phyloP scores from a whole-genome alignment of 2,329 filamentous ascomycete species.

The Diaporthe humulicola region DNA sequence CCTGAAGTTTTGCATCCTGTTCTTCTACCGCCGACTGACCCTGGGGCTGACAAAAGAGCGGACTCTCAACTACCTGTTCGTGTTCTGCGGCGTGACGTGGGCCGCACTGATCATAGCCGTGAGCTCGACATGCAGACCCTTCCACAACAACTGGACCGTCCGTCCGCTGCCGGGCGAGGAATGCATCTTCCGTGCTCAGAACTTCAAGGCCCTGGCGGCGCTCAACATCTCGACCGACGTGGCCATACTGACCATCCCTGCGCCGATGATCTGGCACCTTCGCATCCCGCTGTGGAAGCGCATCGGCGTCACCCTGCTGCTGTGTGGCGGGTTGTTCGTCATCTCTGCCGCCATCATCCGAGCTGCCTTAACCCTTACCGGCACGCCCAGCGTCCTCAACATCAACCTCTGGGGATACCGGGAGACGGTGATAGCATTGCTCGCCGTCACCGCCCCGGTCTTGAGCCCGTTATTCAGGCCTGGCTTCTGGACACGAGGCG shows the following conservation, averaged over 20 bases:
- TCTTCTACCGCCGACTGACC: slow-evolving; percentile 29
- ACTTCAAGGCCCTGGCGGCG: slow-evolving; percentile 31
- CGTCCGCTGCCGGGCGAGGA: slow-evolving; percentile 5
- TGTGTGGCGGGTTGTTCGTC: slow-evolving; percentile 46
- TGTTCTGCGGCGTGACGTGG: slow-evolving; percentile 10
- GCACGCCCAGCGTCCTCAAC: slow-evolving; percentile 44
- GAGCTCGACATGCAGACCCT: slow-evolving; percentile 13
- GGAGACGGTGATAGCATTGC: slow-evolving; percentile 38
- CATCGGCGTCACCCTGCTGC: slow-evolving; percentile 39
- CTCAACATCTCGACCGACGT: slow-evolving; percentile 28
- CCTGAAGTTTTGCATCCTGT: slow-evolving; percentile 18
- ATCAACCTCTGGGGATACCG: slow-evolving; percentile 43
- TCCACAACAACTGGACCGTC: slow-evolving; percentile 7
- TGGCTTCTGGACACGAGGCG: neutral
- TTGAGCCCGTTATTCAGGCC: neutral
- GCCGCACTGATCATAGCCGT: slow-evolving; percentile 6
- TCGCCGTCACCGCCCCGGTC: slow-evolving; percentile 24
- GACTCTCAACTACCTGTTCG: neutral
- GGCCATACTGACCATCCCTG: slow-evolving; percentile 11
- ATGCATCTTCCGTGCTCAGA: slow-evolving; percentile 30
- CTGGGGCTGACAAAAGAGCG: slow-evolving; percentile 11
- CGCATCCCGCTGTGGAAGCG: slow-evolving; percentile 28
- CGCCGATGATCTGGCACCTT: slow-evolving; percentile 16
- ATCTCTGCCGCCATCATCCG: slow-evolving; percentile 45
- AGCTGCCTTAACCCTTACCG: slow-evolving; percentile 41